These are phyloP conservation scores for Irpex lacteus DNA, from an alignment of 1,284 basidiomycete genomes.

Conservation along the genomic window DNA sequence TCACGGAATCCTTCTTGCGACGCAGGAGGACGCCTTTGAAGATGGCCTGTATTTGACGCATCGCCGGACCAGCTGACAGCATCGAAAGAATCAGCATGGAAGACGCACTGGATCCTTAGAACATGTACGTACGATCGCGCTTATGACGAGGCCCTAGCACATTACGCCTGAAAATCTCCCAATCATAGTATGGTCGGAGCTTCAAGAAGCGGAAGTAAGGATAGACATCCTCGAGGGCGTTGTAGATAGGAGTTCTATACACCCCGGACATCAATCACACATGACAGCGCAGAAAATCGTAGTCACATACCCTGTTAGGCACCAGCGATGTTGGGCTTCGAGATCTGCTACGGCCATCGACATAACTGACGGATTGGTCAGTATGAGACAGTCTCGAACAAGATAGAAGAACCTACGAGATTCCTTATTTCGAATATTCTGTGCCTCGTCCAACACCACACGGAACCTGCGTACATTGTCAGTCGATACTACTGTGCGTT, in stretches of 20 bases:
- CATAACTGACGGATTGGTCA: conserved; percentile 30
- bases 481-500: neutral
- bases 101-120: neutral
- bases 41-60: conserved; percentile 49
- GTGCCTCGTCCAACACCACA: conserved; percentile 54
- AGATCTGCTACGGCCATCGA: conserved; percentile 49
- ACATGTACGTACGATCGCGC: conserved; percentile 27
- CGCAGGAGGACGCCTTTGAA: conserved; percentile 48
- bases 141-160: conserved; percentile 40
- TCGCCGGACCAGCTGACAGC: conserved; percentile 42
- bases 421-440: conserved; percentile 48
- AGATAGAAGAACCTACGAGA: conserved; percentile 36
- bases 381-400: conserved; percentile 3
- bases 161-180: conserved; percentile 42
- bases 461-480: conserved; percentile 38
- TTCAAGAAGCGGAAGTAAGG: conserved; percentile 50
- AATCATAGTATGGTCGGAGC: conserved; percentile 52
- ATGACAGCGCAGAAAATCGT: neutral
- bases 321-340: conserved; percentile 46
- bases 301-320: conserved; percentile 47
- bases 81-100: neutral
- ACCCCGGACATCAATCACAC: neutral
- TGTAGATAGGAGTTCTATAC: conserved; percentile 55
- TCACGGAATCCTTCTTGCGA: conserved; percentile 46
- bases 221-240: conserved; percentile 49